Conservation (phyloP, 306 rosid species). For the Biancaea sappan region DNA sequence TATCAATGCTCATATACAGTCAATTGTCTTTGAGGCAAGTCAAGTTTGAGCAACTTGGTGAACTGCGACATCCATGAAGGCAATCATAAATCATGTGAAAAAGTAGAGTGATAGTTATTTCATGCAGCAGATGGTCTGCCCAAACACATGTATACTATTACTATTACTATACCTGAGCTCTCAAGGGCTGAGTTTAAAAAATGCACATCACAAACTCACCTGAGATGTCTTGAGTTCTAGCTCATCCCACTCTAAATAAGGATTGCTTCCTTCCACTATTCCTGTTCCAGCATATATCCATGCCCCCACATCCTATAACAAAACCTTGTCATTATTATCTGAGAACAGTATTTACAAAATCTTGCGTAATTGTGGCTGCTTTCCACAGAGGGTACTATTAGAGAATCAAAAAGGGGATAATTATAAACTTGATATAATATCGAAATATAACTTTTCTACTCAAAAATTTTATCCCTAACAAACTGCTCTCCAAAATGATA, state of each 20-base stretch:
- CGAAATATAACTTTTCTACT: neutral
- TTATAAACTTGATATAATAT: neutral
- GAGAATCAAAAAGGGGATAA: neutral
- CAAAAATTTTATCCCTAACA: neutral
- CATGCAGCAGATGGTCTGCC: neutral
- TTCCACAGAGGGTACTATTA: neutral
- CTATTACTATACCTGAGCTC: too few relatives aligned
- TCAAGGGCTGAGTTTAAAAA: neutral
- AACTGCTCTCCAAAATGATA: neutral
- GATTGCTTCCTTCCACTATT: slow-evolving; percentile 88
- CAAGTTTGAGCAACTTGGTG: slow-evolving; percentile 83
- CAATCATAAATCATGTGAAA: slow-evolving; percentile 31
- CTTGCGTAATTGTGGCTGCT: neutral
- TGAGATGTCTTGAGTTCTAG: slow-evolving; percentile 91
- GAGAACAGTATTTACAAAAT: neutral
- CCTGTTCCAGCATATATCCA: slow-evolving; percentile 94
- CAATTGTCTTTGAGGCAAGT: slow-evolving; percentile 54
- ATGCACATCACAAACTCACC: slow-evolving; percentile 46
- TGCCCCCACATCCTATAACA: slow-evolving; percentile 72
- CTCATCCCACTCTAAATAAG: slow-evolving; percentile 91
- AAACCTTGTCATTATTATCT: slow-evolving; percentile 18
- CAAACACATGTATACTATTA: neutral
- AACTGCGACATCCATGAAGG: slow-evolving; percentile 50
- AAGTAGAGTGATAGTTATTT: slow-evolving; percentile 1
- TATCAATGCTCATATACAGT: slow-evolving; percentile 42